Evolutionary conservation across 2,329 filamentous ascomycete genomes (phyloP).

Genomic region (Talaromyces sp.): DNA sequence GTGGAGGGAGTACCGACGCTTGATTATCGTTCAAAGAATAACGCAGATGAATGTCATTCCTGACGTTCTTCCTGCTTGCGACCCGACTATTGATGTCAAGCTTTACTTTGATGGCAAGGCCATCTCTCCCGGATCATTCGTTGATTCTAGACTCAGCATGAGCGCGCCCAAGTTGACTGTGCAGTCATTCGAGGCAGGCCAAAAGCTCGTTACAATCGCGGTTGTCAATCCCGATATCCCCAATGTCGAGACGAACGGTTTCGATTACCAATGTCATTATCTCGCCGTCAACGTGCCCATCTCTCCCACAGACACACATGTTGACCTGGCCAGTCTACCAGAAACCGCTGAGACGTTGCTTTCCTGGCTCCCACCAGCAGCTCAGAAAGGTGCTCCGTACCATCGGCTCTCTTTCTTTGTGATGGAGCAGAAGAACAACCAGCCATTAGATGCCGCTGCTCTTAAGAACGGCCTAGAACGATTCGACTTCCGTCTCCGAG

Average conservation of each 20-base stretch:
- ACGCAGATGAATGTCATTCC: conserved; percentile 82
- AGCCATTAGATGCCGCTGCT: conserved; percentile 55
- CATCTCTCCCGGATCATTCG: conserved; percentile 71
- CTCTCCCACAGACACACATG: conserved; percentile 55
- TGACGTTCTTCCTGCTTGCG: conserved; percentile 76
- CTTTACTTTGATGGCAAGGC: conserved; percentile 71
- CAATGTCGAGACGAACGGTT: conserved; percentile 68
- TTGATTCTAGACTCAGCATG: conserved; percentile 72
- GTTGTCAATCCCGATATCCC: conserved; percentile 91
- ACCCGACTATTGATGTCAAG: conserved; percentile 74
- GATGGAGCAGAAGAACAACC: conserved; percentile 68
- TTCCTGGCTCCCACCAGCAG: conserved; percentile 80
- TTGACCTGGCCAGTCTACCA: conserved; percentile 63
- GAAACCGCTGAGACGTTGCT: conserved; percentile 63
- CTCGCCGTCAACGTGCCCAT: conserved; percentile 71
- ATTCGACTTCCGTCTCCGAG: conserved; percentile 70
- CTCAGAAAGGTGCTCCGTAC: conserved; percentile 86
- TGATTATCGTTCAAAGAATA: conserved; percentile 79
- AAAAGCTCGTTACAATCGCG: conserved; percentile 77
- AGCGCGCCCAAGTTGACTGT: conserved; percentile 70
- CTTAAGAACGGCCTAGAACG: conserved; percentile 53
- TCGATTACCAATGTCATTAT: conserved; percentile 80
- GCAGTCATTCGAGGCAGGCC: conserved; percentile 77
- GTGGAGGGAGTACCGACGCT: conserved; percentile 80
- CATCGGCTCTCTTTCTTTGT: conserved; percentile 83